Base-by-base conservation (phyloP, 2,329 filamentous ascomycete species). In the Sporothrix brasiliensis region DNA sequence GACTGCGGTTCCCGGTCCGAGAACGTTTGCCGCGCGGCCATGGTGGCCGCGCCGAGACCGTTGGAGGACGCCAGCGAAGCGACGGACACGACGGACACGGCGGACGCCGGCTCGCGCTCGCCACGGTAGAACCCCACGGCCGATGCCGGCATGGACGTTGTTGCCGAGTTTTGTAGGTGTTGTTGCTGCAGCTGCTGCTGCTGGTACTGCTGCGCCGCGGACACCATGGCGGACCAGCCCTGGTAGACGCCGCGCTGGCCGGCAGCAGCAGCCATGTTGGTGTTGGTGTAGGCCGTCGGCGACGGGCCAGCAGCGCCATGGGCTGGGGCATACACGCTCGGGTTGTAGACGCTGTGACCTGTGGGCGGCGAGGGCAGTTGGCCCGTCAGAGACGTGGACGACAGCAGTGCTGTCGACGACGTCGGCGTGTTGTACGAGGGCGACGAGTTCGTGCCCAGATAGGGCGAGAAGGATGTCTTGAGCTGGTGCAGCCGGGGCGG, bases 371-470 rank as follows among this genome's bases (percentile, higher is more conserved):
- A 63, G 0, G 58, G 44, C 47, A 54, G 44, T 11, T 34, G 65
- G 1, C 27, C n/a, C 16, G 41, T 10, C 10, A 52, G 19, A 10
- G 65, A 24, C 6, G 53, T 7, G 1, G 66, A 52, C 14, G 71
- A 39, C 10, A 74, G 30, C 27, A 73, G 68, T 4, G 52, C 69
- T 2, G 70, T 72, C 41, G 74, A 71, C 10, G 76, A 73, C n/a
- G 74, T 75, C 0, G 77, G 75, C 16, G 77, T 76, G 30, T 19
- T 70, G 50, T 47, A 74, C 9, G 72, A 72, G 5, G 73, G 70
- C 34, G 72, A 73, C 44, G 21, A n/a, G 41, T 1, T 75, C 74
- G n/a, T 27, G 67, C 27, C 49, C 41, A 72, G 50, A 3, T 72
- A 49, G 4, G 75, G 74, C 16, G 76, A 53, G 60, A 69, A 75